Evolutionary conservation across 78 protist genomes (phyloP).

Genomic region (Protostelium mycophagum): DNA sequence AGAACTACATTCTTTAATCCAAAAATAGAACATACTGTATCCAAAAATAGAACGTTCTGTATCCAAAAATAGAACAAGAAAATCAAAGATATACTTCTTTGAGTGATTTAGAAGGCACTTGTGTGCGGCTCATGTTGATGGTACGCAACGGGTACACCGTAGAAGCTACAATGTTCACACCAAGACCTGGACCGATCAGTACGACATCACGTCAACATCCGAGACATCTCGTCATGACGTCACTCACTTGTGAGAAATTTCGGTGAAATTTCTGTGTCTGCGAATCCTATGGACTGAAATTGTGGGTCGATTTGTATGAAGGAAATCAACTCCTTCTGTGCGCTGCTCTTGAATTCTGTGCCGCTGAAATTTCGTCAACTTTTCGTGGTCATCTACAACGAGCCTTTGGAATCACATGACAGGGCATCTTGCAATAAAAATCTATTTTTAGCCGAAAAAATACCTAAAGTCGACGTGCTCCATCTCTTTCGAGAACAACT

Average conservation of each 20-base stretch:
- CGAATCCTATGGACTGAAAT: neutral
- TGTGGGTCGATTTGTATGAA: neutral
- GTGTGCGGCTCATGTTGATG: neutral
- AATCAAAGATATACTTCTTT: neutral
- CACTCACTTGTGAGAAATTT: neutral
- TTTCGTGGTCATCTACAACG: no score
- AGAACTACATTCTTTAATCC: neutral
- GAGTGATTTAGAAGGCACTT: neutral
- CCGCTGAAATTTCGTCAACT: no score
- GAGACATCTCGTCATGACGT: no score
- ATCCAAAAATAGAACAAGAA: no score
- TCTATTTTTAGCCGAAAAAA: no score
- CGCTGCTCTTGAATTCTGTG: neutral
- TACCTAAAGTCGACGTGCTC: neutral
- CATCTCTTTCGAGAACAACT: neutral
- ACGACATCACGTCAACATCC: no score
- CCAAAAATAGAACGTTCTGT: neutral
- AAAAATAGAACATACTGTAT: neutral
- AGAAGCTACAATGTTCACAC: neutral
- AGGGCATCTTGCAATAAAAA: no score
- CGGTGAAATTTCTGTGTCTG: neutral
- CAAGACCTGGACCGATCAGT: neutral
- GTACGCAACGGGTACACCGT: neutral
- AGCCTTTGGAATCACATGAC: no score
- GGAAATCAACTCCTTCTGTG: neutral